phyloP scores from a whole-genome alignment of 192 early-diverging fungal genomes.

The Coemansia furcata region DNA sequence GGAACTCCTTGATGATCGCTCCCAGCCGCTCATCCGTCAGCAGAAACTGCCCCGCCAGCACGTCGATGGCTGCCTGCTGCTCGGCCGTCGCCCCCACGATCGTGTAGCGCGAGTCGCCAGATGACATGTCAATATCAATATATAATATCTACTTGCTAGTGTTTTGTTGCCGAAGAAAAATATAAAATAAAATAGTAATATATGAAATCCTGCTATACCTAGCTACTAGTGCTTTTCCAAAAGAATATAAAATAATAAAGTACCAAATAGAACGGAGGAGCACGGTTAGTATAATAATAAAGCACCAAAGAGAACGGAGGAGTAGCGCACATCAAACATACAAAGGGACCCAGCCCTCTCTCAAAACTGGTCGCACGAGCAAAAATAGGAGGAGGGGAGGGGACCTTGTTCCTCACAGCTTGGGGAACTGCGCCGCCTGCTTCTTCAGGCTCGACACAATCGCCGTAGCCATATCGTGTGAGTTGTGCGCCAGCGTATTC shows the following conservation, averaged over 20 bases:
- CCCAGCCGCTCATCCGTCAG: constrained; percentile 56
- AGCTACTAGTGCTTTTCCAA: no score
- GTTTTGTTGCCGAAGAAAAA: neutral
- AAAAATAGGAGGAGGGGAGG: neutral
- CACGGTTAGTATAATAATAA: no score
- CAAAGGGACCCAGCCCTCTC: neutral
- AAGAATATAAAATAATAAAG: no score
- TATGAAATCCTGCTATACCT: no score
- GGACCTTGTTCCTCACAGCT: no score
- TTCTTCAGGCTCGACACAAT: constrained; percentile 38
- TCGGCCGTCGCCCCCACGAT: constrained; percentile 36
- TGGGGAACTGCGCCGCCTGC: constrained; percentile 44
- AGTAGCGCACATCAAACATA: no score
- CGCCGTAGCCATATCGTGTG: constrained; percentile 51
- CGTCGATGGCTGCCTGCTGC: constrained; percentile 55
- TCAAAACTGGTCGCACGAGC: neutral
- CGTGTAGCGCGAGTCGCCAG: constrained; percentile 17
- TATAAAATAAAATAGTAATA: neutral
- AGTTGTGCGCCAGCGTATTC: constrained; percentile 83
- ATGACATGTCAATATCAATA: constrained; percentile 1
- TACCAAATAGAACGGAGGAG: no score
- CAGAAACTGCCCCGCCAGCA: constrained; percentile 56
- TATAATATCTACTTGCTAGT: neutral
- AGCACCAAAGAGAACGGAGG: no score
- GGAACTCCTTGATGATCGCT: constrained; percentile 61